Evolutionary conservation across 2,329 filamentous ascomycete genomes (phyloP).

Genomic region (Colletotrichum destructivum): DNA sequence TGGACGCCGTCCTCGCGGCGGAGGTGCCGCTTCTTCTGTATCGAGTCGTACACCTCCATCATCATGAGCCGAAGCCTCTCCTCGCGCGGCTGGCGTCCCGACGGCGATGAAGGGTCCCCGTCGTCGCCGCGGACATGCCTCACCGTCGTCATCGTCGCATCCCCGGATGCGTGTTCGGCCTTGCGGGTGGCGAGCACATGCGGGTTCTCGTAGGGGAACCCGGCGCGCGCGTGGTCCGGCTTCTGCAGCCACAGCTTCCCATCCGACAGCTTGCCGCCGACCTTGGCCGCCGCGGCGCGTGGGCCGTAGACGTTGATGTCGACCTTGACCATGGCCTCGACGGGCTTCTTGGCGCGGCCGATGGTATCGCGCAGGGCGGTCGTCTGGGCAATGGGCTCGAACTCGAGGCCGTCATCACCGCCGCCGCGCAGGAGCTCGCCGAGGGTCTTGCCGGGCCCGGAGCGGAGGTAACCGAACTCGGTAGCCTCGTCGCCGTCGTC

Average conservation of each 20-base stretch:
- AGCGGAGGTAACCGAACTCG: conserved; percentile 46
- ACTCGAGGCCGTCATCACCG: conserved; percentile 30
- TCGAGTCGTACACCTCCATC: conserved; percentile 42
- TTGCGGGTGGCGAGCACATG: conserved; percentile 48
- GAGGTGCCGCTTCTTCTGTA: conserved; percentile 44
- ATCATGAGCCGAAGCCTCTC: conserved; percentile 38
- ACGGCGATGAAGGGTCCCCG: not conserved
- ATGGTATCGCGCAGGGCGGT: conserved; percentile 46
- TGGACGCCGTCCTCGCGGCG: conserved; percentile 43
- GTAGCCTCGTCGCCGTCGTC: conserved; percentile 44
- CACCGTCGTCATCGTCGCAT: not conserved
- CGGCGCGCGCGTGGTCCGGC: conserved; percentile 46
- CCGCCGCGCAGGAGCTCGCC: conserved; percentile 34
- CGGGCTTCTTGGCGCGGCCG: conserved; percentile 45
- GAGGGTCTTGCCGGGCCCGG: conserved; percentile 44
- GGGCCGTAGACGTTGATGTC: conserved; percentile 58
- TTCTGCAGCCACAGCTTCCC: conserved; percentile 54
- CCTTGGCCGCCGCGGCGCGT: conserved; percentile 17
- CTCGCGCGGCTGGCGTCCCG: conserved; percentile 16
- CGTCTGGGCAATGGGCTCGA: conserved; percentile 46
- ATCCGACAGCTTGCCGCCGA: conserved; percentile 50
- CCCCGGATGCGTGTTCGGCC: conserved; percentile 28
- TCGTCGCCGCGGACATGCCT: not conserved
- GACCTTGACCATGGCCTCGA: conserved; percentile 50
- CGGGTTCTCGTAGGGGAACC: conserved; percentile 50